Base-by-base conservation (phyloP, 2,329 filamentous ascomycete species). In the Bipolaris sorokiniana region DNA sequence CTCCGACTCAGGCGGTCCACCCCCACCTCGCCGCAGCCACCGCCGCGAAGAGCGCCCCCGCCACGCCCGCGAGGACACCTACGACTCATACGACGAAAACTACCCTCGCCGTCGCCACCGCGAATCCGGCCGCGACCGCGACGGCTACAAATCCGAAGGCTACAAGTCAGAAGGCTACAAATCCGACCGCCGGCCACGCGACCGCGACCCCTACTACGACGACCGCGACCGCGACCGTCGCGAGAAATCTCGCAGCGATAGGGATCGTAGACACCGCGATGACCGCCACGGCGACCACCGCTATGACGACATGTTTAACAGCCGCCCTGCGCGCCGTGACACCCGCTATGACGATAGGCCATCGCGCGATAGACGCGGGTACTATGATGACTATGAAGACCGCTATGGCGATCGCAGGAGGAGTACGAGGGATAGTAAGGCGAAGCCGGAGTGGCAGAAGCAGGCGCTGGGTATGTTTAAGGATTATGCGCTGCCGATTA, bases 381-480 rank as follows among this genome's bases (percentile, higher is more conserved):
- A 45, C 23, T 38, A 57, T 22, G 54, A 57, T 28, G 61, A 67
- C 20, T 62, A 64, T 18, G 63, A 42, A 4, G 40, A 65, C 20
- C 54, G 66, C 28, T 45, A 62, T 33, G 61, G 62, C n/a, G 54
- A 61, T 46, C 50, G 46, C 16, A 47, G 55, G 22, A 59, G 50
- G 20, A 55, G 65, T n/a, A 56, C 54, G 1, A 51, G 63, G 36
- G 48, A 59, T 3, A 51, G 40, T 3, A 66, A 65, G 46, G 44
- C 3, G 1, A 33, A 18, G 52, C 66, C 63, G 0, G 61, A 69
- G 45, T 75, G 72, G 72, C 69, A 75, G 62, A 64, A 60, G 36
- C 63, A 75, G 52, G 72, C 70, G 1, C 62, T 71, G 62, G 56
- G 60, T 46, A 68, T 74, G 66, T 75, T 75, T 56, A 71, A 65